These are phyloP conservation scores for Capillidium heterosporum DNA, from an alignment of 371 early-diverging fungal species.

Conservation along the genomic window DNA sequence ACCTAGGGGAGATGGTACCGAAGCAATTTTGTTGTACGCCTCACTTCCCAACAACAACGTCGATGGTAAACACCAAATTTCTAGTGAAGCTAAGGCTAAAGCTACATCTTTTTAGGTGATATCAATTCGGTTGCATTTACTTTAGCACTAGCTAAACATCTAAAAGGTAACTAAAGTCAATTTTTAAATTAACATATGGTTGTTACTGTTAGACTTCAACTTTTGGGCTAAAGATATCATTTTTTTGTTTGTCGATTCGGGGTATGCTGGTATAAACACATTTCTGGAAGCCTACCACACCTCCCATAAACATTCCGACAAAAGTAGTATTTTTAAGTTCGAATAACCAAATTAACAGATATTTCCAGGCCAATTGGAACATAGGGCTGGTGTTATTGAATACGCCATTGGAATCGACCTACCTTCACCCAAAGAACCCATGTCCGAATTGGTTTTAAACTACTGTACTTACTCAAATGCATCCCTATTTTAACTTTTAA, in stretches of 20 bases:
- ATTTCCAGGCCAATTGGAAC: conserved; percentile 1
- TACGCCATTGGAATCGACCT: conserved; percentile 73
- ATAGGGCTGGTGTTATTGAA: conserved; percentile 51
- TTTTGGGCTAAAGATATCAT: conserved; percentile 89
- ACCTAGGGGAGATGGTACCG: conserved; percentile 77
- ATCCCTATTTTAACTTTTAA: too few species aligned
- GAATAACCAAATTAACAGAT: background rate
- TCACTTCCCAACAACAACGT: conserved; percentile 7
- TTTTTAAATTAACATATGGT: background rate
- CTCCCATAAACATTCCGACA: background rate
- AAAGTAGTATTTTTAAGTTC: background rate
- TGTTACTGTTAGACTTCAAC: conserved; percentile 21
- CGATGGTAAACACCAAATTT: background rate
- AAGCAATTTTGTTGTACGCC: conserved; percentile 51
- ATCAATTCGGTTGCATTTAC: conserved; percentile 52
- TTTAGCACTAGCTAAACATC: conserved; percentile 53
- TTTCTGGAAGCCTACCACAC: conserved; percentile 90
- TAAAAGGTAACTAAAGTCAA: conserved; percentile 30
- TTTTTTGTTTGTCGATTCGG: conserved; percentile 62
- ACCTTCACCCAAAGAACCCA: too few species aligned
- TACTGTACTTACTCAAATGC: too few species aligned
- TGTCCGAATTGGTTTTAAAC: too few species aligned
- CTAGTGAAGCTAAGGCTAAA: background rate
- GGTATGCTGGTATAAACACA: conserved; percentile 49
- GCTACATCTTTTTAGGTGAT: conserved; percentile 27